Evolutionary conservation across 2,329 filamentous ascomycete genomes (phyloP).

Genomic region (Colletotrichum musae): DNA sequence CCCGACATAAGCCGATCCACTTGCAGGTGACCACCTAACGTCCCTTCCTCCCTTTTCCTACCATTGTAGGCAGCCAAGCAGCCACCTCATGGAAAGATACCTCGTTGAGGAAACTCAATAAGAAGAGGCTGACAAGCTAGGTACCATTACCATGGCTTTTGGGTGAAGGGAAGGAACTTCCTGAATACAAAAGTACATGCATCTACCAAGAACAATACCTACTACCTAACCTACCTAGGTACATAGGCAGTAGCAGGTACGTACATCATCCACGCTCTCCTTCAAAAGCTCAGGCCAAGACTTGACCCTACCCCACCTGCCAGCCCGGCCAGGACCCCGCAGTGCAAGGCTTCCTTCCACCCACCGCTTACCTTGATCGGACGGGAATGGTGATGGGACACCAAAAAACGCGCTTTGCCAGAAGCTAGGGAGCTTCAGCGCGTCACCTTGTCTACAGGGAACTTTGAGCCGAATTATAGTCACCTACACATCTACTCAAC

Average conservation of each 20-base stretch:
- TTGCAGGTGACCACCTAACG: not conserved
- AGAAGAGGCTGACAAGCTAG: no score
- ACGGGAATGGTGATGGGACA: slow-evolving; percentile 3
- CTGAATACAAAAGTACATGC: no score
- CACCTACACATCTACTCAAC: not conserved
- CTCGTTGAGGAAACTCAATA: no score
- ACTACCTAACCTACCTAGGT: no score
- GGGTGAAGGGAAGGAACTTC: not conserved
- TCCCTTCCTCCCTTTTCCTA: not conserved
- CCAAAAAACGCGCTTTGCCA: slow-evolving; percentile 18
- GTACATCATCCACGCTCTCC: not conserved
- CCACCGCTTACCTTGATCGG: not conserved
- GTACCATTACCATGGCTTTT: not conserved
- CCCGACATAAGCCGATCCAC: slow-evolving; percentile 27
- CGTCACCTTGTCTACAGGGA: not conserved
- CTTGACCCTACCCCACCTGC: slow-evolving; percentile 11
- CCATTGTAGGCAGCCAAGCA: not conserved
- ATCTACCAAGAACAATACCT: no score
- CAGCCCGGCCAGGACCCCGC: slow-evolving; percentile 28
- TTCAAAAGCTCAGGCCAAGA: slow-evolving; percentile 25
- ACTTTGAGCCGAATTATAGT: not conserved
- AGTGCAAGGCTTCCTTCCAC: slow-evolving; percentile 13
- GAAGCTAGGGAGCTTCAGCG: not conserved
- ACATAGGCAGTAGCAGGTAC: no score
- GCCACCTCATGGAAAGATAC: not conserved